Conservation (phyloP, 2,329 filamentous ascomycete genomes). For the Beauveria australis region DNA sequence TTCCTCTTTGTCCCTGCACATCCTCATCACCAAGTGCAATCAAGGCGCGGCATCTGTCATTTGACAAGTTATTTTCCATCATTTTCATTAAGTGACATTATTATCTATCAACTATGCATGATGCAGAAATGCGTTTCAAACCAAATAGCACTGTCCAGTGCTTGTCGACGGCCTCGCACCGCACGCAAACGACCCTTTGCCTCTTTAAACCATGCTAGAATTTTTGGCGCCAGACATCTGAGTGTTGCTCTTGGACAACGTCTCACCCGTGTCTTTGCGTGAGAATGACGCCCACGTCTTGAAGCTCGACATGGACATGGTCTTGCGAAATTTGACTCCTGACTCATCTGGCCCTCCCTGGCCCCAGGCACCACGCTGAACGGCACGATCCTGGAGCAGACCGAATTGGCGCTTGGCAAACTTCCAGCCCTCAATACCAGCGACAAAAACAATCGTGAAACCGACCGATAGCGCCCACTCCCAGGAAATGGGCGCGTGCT, state of each 20-base stretch:
- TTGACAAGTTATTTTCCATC: not conserved
- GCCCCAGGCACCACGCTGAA: conserved; percentile 41
- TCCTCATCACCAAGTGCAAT: not conserved
- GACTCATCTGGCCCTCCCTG: conserved; percentile 43
- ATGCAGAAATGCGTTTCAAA: not conserved
- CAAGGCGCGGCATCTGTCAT: not conserved
- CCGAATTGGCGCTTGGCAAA: conserved; percentile 50
- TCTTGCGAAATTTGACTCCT: conserved; percentile 36
- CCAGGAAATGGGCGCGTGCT: conserved; percentile 64
- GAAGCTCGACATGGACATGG: conserved; percentile 45
- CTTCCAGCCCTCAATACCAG: conserved; percentile 66
- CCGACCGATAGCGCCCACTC: conserved; percentile 65
- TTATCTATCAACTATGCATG: not conserved
- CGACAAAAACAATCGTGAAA: conserved; percentile 55
- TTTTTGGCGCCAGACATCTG: conserved; percentile 1
- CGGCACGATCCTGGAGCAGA: conserved; percentile 43
- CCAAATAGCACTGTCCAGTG: not conserved
- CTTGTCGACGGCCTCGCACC: too few relatives aligned
- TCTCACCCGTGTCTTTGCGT: conserved; percentile 33
- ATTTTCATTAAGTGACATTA: not conserved
- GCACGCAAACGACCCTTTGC: too few relatives aligned
- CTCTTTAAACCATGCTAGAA: conserved; percentile 3
- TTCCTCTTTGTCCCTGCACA: not conserved
- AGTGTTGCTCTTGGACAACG: conserved; percentile 13
- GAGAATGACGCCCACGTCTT: conserved; percentile 37